These are phyloP conservation scores for Zasmidium angulare DNA, from an alignment of 2,329 filamentous ascomycete genomes.

Conservation along the genomic window DNA sequence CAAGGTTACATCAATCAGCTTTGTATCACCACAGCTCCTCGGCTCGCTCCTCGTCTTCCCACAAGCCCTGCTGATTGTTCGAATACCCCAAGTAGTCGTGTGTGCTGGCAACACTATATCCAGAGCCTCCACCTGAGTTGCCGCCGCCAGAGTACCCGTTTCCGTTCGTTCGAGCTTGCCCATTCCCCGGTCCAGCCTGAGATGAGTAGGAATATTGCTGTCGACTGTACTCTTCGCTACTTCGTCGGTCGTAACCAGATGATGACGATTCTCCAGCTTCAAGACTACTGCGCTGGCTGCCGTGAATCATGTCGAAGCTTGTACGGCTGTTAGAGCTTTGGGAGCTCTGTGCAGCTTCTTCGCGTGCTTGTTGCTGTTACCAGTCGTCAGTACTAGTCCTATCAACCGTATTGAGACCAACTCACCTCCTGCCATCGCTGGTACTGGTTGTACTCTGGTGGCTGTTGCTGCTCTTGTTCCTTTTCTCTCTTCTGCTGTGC, in stretches of 20 bases:
- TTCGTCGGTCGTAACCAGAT: constrained; percentile 22
- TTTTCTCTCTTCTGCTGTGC: constrained; percentile 39
- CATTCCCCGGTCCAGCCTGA: constrained; percentile 8
- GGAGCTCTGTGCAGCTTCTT: constrained; percentile 24
- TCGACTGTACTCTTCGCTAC: constrained; percentile 26
- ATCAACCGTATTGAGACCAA: not conserved
- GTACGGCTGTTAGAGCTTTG: constrained; percentile 16
- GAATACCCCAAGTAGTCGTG: constrained; percentile 37
- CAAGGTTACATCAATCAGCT: not conserved
- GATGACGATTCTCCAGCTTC: constrained; percentile 15
- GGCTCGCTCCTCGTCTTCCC: constrained; percentile 33
- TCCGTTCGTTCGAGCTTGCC: constrained; percentile 17
- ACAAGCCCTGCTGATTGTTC: constrained; percentile 29
- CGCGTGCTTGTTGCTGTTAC: constrained; percentile 32
- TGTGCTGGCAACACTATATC: constrained; percentile 35
- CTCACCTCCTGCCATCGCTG: constrained; percentile 40
- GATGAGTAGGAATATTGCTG: constrained; percentile 19
- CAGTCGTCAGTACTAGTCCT: constrained; percentile 5
- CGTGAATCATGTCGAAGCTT: constrained; percentile 26
- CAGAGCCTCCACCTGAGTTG: constrained; percentile 3
- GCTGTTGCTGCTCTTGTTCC: constrained; percentile 27
- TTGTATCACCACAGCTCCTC: constrained; percentile 32
- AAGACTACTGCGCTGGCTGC: constrained; percentile 16
- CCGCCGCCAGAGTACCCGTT: constrained; percentile 13
- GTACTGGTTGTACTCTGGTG: constrained; percentile 37